phyloP scores from a whole-genome alignment of 371 early-diverging fungal genomes.

The Syncephalastrum monosporum region DNA sequence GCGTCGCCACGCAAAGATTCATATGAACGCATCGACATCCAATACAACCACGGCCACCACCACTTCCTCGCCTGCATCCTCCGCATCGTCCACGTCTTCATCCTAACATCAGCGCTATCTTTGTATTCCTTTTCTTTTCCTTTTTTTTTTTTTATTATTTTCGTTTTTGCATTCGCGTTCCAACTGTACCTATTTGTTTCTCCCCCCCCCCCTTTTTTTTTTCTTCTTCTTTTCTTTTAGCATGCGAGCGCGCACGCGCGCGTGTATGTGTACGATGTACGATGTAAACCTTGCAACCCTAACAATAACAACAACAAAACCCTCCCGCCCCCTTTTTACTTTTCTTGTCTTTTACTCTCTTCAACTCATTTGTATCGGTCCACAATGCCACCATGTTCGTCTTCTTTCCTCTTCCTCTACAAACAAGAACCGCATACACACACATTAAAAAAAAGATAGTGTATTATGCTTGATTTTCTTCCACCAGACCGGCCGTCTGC shows the following conservation, averaged over 20 bases:
- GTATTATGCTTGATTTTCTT: conserved; percentile 12
- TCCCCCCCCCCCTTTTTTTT: too few species aligned
- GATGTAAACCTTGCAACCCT: too few species aligned
- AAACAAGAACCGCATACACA: background rate
- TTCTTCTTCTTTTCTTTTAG: too few species aligned
- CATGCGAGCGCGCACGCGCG: too few species aligned
- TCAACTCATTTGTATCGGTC: too few species aligned
- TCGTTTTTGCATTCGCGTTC: background rate
- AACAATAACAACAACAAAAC: too few species aligned
- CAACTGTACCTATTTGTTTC: background rate
- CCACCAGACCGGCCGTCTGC: conserved; percentile 38
- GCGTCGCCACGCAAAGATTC: conserved; percentile 45
- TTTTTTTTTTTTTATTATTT: background rate
- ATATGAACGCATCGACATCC: conserved; percentile 14
- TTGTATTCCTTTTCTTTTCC: conserved; percentile 1
- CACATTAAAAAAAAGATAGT: background rate
- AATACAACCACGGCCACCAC: conserved; percentile 8
- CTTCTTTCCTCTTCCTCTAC: too few species aligned
- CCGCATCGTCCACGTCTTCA: conserved; percentile 9
- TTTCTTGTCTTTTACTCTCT: background rate
- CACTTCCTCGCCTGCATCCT: conserved; percentile 13
- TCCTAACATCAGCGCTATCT: background rate
- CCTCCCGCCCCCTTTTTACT: background rate
- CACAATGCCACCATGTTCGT: too few species aligned
- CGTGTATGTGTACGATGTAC: too few species aligned